A percentile compares a stretch with the other conserved stretches of the same genome.
Evolutionary conservation across 495 filamentous ascomycete species (phyloP).

Genomic region (Xylaria flabelliformis): DNA sequence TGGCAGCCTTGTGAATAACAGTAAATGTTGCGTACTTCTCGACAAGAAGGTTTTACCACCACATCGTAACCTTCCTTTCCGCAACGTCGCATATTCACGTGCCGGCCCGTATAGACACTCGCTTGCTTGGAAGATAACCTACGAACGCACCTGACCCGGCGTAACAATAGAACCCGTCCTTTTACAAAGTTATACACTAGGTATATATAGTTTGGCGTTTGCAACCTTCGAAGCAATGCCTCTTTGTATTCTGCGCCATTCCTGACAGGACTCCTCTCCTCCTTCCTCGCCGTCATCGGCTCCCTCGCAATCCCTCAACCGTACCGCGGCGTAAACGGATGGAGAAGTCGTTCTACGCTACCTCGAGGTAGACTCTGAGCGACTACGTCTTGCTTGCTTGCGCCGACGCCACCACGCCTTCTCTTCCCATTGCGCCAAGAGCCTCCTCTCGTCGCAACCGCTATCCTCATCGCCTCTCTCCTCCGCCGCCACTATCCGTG

Average conservation of each 20-base stretch:
- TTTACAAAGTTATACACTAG: too few species aligned
- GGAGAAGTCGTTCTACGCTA: background rate
- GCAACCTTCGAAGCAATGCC: slow-evolving; percentile 25
- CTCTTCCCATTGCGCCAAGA: background rate
- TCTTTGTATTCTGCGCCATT: slow-evolving; percentile 24
- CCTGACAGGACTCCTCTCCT: slow-evolving; percentile 21
- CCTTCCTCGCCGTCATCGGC: background rate
- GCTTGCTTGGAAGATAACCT: background rate
- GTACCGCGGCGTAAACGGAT: slow-evolving; percentile 6
- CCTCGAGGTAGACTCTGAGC: slow-evolving; percentile 5
- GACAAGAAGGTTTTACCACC: slow-evolving; percentile 3
- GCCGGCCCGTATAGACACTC: background rate
- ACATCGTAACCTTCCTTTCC: slow-evolving; percentile 31
- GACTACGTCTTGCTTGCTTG: background rate
- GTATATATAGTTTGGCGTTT: slow-evolving; percentile 6
- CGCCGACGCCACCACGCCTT: background rate
- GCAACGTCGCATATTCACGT: slow-evolving; percentile 22
- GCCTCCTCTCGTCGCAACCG: background rate
- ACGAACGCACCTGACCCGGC: background rate
- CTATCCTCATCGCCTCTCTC: background rate
- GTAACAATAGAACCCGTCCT: background rate
- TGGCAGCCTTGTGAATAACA: too few species aligned
- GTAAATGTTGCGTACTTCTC: background rate
- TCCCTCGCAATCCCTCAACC: background rate
- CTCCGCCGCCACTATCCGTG: background rate